A percentile compares a stretch with the other conserved stretches of the same genome.
Evolutionary conservation across 768 basidiomycete species (phyloP).

Genomic region (Pleurotus cornucopiae): DNA sequence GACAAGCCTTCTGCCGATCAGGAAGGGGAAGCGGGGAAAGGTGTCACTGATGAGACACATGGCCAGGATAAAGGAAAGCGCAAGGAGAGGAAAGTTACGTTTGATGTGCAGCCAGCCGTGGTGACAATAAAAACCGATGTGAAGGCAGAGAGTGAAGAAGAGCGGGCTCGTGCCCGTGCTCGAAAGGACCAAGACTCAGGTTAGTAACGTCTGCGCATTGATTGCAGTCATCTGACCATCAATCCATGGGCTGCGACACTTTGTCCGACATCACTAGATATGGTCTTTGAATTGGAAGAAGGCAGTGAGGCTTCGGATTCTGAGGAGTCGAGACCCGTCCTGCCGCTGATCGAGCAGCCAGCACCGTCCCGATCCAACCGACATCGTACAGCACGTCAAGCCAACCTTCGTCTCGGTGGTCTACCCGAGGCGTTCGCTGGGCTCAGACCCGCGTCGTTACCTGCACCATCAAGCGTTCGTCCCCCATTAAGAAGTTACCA

Average conservation of each 20-base stretch:
- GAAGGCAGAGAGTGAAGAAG: conserved; percentile 26
- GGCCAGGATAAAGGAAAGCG: conserved; percentile 42
- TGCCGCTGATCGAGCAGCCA: conserved; percentile 41
- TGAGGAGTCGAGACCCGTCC: conserved; percentile 26
- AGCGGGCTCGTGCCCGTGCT: conserved; percentile 15
- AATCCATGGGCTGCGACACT: not conserved
- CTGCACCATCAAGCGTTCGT: conserved; percentile 56
- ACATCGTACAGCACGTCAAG: conserved; percentile 25
- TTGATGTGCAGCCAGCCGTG: conserved; percentile 60
- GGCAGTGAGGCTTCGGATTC: conserved; percentile 24
- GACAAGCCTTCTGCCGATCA: conserved; percentile 9
- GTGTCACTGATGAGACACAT: conserved; percentile 21
- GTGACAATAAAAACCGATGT: conserved; percentile 40
- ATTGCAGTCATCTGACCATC: not conserved
- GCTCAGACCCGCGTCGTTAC: conserved; percentile 68
- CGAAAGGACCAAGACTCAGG: conserved; percentile 38
- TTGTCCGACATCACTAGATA: conserved; percentile 34
- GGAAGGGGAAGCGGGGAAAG: conserved; percentile 14
- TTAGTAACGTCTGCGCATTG: conserved; percentile 20
- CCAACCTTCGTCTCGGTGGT: conserved; percentile 25
- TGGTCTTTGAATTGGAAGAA: conserved; percentile 70
- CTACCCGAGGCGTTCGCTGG: conserved; percentile 55
- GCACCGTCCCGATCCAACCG: conserved; percentile 25
- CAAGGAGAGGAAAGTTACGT: conserved; percentile 71
- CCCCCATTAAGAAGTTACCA: conserved; percentile 29